Evolutionary conservation across 257 asterid species (phyloP).

Genomic region (Nicotiana benthamiana): DNA sequence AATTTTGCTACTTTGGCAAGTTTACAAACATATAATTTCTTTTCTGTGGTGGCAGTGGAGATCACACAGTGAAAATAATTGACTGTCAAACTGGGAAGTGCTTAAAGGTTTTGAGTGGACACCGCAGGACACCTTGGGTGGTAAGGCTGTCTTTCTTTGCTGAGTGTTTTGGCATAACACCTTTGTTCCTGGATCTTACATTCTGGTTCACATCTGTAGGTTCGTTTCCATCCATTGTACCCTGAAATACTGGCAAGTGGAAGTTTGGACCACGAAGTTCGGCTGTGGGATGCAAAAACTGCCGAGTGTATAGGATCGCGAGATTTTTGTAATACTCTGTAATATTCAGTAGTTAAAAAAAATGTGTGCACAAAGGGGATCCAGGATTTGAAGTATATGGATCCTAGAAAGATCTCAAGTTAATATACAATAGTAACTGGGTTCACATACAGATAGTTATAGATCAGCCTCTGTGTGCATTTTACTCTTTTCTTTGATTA

Average conservation of each 20-base stretch:
- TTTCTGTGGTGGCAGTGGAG: slow-evolving; percentile 61
- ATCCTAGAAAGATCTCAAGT: too few species aligned
- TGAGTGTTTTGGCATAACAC: neutral
- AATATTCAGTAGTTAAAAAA: neutral
- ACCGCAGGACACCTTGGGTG: slow-evolving; percentile 99
- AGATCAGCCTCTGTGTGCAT: neutral
- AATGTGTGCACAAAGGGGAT: neutral
- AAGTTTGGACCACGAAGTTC: slow-evolving; percentile 96
- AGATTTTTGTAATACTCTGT: slow-evolving; percentile 64
- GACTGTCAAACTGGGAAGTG: slow-evolving; percentile 87
- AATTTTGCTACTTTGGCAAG: neutral
- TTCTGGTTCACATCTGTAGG: slow-evolving; percentile 47
- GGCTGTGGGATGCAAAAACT: slow-evolving; percentile 80
- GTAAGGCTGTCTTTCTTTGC: slow-evolving; percentile 39
- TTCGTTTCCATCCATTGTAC: slow-evolving; percentile 85
- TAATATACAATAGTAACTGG: too few species aligned
- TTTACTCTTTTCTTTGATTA: slow-evolving; percentile 6
- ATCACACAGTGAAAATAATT: slow-evolving; percentile 92
- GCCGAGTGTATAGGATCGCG: slow-evolving; percentile 88
- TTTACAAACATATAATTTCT: neutral
- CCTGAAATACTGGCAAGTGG: slow-evolving; percentile 93
- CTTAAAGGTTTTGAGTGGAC: slow-evolving; percentile 92
- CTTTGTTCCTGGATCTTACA: slow-evolving; percentile 12
- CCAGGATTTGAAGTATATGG: too few species aligned
- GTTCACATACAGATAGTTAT: too few species aligned